A percentile compares a stretch with the other conserved stretches of the same genome.
phyloP scores from a whole-genome alignment of 306 rosid genomes.

The Cyclanthera cordifolia region DNA sequence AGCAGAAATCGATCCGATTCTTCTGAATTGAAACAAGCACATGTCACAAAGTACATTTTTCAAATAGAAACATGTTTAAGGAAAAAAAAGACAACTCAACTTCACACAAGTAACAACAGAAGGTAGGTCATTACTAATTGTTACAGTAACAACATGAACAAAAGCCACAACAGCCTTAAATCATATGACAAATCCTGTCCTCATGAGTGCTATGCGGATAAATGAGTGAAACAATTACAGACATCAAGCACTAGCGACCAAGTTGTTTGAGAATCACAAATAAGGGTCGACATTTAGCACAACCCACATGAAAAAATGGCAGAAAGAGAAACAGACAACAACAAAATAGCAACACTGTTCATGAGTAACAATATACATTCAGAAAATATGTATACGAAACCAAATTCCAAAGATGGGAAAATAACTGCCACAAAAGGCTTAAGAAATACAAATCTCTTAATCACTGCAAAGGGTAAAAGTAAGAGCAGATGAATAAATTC shows the following conservation, averaged over 20 bases:
- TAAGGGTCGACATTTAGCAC: neutral
- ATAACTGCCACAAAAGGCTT: too few species aligned
- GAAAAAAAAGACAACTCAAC: neutral
- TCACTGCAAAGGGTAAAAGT: constrained; percentile 1
- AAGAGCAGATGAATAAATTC: neutral
- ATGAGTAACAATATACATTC: constrained; percentile 8
- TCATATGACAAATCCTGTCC: neutral
- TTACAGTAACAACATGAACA: neutral
- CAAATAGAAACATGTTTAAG: neutral
- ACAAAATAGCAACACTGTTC: constrained; percentile 9
- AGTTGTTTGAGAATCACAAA: neutral
- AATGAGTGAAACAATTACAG: neutral
- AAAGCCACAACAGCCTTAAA: neutral
- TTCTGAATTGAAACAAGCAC: constrained; percentile 2
- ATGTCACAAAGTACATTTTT: neutral
- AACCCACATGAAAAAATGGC: neutral
- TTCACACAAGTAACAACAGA: neutral
- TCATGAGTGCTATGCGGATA: neutral
- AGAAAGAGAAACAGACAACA: neutral
- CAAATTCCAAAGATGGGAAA: constrained; percentile 12
- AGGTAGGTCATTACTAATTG: neutral
- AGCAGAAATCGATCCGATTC: neutral
- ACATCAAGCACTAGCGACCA: neutral
- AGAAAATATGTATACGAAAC: neutral
- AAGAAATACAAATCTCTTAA: neutral